phyloP scores from a whole-genome alignment of 345 rosid genomes.

The Jatropha curcas region DNA sequence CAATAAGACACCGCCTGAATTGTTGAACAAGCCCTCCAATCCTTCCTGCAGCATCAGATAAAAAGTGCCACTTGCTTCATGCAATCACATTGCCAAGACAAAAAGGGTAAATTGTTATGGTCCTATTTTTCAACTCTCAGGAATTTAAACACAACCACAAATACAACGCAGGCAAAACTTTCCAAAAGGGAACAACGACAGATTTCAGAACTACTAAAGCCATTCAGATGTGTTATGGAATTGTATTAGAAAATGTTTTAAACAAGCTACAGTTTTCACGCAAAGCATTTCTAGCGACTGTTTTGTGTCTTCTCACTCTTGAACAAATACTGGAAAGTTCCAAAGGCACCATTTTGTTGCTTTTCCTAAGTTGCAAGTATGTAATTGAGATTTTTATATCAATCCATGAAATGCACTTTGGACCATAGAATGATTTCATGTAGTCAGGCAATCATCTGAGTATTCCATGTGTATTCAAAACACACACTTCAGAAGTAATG shows the following conservation, averaged over 20 bases:
- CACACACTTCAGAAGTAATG: neutral
- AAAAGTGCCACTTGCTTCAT: neutral
- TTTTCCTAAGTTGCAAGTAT: neutral
- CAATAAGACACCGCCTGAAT: slow-evolving; percentile 29
- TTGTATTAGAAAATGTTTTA: neutral
- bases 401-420: neutral
- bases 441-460: neutral
- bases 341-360: neutral
- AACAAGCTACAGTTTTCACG: neutral
- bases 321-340: neutral
- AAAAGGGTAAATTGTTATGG: neutral
- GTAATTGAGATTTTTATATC: neutral
- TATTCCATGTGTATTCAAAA: neutral
- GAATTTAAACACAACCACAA: neutral
- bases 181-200: neutral
- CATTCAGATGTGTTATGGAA: too few relatives aligned
- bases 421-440: neutral
- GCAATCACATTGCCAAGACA: neutral
- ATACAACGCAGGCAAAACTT: neutral
- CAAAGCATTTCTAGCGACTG: neutral
- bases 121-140: neutral
- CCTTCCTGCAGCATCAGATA: slow-evolving; percentile 40
- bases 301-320: neutral
- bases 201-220: neutral
- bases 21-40: slow-evolving; percentile 37